phyloP scores from a whole-genome alignment of 495 filamentous ascomycete genomes.

The Aspergillus ellipticus region DNA sequence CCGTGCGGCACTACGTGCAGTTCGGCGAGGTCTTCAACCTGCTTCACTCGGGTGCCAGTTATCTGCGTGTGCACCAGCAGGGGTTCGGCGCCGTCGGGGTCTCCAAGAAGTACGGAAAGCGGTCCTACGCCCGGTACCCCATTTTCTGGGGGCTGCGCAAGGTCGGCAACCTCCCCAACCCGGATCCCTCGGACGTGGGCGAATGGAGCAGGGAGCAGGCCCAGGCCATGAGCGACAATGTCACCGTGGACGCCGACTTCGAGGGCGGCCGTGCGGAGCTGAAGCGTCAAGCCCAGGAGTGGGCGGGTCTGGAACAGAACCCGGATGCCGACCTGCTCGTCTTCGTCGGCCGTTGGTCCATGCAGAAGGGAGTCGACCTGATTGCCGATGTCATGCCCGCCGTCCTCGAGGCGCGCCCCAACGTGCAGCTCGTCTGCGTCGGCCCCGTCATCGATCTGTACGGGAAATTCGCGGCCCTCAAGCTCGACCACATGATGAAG shows the following conservation, averaged over 20 bases:
- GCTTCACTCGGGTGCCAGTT: constrained; percentile 67
- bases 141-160: constrained; percentile 75
- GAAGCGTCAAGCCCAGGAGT: constrained; percentile 68
- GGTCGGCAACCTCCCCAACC: constrained; percentile 68
- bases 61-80: constrained; percentile 68
- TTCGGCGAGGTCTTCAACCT: constrained; percentile 69
- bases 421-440: constrained; percentile 65
- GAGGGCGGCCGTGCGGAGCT: constrained; percentile 54
- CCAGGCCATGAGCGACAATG: constrained; percentile 35
- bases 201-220: constrained; percentile 56
- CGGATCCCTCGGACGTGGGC: constrained; percentile 68
- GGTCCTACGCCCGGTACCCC: constrained; percentile 71
- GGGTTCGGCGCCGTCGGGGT: constrained; percentile 74
- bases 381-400: constrained; percentile 73
- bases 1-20: constrained; percentile 44
- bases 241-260: constrained; percentile 52
- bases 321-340: constrained; percentile 69
- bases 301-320: constrained; percentile 64
- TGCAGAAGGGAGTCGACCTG: constrained; percentile 74
- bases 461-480: constrained; percentile 71
- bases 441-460: constrained; percentile 76
- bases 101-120: constrained; percentile 70
- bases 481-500: constrained; percentile 67
- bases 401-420: constrained; percentile 62
- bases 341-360: constrained; percentile 74